These are phyloP conservation scores for Conticribra weissflogii DNA, from an alignment of 108 stramenopile species.

Conservation along the genomic window DNA sequence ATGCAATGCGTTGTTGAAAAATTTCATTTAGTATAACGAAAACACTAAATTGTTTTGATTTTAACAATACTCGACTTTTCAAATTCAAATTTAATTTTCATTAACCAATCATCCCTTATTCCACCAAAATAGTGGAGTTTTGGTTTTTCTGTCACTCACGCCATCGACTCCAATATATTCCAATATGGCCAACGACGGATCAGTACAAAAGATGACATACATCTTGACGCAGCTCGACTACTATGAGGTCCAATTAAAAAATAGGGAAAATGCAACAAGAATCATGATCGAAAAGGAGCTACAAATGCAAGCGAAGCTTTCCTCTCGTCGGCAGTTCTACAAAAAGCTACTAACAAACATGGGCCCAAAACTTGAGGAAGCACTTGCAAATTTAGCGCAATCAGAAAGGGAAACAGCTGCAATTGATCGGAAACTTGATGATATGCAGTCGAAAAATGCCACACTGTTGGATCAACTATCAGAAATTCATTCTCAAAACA, in stretches of 20 bases:
- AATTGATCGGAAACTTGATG: slow-evolving; percentile 1
- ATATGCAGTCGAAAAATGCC: not conserved
- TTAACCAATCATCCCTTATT: too few relatives aligned
- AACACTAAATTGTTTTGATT: too few relatives aligned
- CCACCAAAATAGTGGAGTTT: too few relatives aligned
- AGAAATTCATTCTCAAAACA: slow-evolving; percentile 5
- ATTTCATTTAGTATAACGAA: too few relatives aligned
- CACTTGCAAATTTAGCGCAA: not conserved
- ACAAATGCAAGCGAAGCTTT: not conserved
- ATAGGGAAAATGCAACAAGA: not conserved
- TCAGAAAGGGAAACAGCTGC: not conserved
- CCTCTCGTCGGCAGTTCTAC: not conserved
- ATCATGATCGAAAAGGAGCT: slow-evolving; percentile 1
- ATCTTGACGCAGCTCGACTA: not conserved
- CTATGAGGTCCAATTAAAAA: not conserved
- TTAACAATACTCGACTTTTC: too few relatives aligned
- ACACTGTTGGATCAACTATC: not conserved
- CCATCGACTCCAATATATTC: too few relatives aligned
- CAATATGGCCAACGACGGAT: too few relatives aligned
- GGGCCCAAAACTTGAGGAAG: slow-evolving; percentile 3
- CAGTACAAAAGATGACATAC: not conserved
- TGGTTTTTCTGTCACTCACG: too few relatives aligned
- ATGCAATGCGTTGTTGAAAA: too few relatives aligned
- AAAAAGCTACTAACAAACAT: slow-evolving; percentile 2
- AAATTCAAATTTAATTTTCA: too few relatives aligned